These are phyloP conservation scores for Mucor irregularis DNA, from an alignment of 371 early-diverging fungal genomes.

Conservation along the genomic window DNA sequence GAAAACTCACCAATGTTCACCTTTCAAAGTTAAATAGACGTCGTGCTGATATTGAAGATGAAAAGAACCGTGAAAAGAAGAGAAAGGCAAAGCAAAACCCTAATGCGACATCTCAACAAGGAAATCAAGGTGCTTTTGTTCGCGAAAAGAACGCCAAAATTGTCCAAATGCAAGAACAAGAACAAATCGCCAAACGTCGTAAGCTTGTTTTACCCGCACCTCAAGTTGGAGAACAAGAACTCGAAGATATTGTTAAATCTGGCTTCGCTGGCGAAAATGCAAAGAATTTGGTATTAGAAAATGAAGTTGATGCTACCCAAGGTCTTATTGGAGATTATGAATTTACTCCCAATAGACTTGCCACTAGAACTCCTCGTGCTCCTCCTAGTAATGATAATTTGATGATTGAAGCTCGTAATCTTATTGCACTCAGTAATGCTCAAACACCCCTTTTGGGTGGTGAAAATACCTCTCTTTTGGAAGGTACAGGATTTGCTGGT, in stretches of 20 bases:
- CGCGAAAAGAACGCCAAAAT: constrained; percentile 58
- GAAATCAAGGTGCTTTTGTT: constrained; percentile 55
- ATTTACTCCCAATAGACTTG: constrained; percentile 48
- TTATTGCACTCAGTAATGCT: constrained; percentile 69
- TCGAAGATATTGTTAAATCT: constrained; percentile 91
- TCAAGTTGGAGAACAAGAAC: constrained; percentile 86
- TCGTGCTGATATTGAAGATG: constrained; percentile 61
- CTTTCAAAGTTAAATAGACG: constrained; percentile 83
- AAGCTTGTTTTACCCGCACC: constrained; percentile 88
- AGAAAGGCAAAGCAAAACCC: constrained; percentile 60
- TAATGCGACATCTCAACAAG: constrained; percentile 37
- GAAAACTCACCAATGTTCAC: constrained; percentile 62
- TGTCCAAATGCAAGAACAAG: constrained; percentile 67
- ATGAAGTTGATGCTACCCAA: constrained; percentile 63
- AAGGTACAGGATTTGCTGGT: constrained; percentile 72
- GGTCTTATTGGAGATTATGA: constrained; percentile 76
- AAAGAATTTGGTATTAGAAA: constrained; percentile 65
- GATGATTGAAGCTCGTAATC: constrained; percentile 81
- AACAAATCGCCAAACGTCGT: constrained; percentile 73
- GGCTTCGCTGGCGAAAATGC: constrained; percentile 84
- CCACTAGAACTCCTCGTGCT: constrained; percentile 72
- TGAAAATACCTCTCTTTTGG: constrained; percentile 49
- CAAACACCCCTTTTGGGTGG: constrained; percentile 93
- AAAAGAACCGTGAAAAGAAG: constrained; percentile 78
- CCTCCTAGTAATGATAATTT: constrained; percentile 73